These are phyloP conservation scores for Fusarium musae DNA, from an alignment of 2,329 filamentous ascomycete genomes.

Conservation along the genomic window DNA sequence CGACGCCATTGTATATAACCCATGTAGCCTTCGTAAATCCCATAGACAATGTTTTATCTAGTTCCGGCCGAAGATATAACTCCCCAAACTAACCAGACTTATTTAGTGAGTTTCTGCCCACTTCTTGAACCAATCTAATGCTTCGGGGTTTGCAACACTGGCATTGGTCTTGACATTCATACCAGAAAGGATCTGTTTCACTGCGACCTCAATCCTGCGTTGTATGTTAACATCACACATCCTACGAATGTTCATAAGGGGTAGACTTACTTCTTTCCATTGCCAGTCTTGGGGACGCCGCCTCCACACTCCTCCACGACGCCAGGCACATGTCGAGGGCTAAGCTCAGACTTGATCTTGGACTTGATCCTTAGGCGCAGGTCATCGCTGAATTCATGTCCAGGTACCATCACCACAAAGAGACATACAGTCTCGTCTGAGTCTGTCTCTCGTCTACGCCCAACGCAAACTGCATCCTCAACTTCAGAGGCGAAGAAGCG, in stretches of 20 bases:
- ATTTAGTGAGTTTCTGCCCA: constrained; percentile 72
- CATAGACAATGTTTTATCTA: constrained; percentile 17
- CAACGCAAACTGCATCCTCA: constrained; percentile 89
- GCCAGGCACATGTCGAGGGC: constrained; percentile 87
- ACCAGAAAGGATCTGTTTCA: constrained; percentile 95
- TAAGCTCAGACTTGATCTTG: constrained; percentile 80
- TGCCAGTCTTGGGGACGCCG: constrained; percentile 90
- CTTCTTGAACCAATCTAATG: constrained; percentile 85
- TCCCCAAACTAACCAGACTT: too few relatives aligned
- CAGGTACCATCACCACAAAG: constrained; percentile 81
- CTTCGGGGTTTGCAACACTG: constrained; percentile 91
- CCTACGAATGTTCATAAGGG: neutral
- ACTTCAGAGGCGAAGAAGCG: constrained; percentile 82
- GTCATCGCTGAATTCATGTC: constrained; percentile 65
- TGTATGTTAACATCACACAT: constrained; percentile 20
- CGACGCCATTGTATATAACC: neutral
- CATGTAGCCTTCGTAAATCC: neutral
- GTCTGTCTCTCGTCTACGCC: constrained; percentile 76
- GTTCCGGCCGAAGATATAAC: neutral
- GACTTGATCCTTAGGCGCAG: constrained; percentile 72
- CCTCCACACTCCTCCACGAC: constrained; percentile 81
- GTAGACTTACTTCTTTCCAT: constrained; percentile 87
- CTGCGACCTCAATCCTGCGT: constrained; percentile 85
- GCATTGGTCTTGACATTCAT: constrained; percentile 88
- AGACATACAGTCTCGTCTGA: constrained; percentile 87